phyloP scores from a whole-genome alignment of 139 green algal species.

The Micromonas pusilla region DNA sequence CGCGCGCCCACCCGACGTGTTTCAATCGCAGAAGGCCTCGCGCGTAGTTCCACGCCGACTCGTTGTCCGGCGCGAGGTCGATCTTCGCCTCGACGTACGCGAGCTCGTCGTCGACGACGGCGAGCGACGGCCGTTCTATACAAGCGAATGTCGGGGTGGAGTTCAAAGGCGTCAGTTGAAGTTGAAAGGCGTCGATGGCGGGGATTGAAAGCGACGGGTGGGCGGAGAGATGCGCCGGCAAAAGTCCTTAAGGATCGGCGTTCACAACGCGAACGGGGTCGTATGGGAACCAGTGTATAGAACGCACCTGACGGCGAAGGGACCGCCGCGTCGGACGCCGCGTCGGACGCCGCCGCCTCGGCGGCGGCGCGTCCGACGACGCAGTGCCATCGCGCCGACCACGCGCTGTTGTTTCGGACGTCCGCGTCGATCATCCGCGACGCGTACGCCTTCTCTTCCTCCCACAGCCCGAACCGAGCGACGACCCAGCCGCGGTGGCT shows the following conservation, averaged over 20 bases:
- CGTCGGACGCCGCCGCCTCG: not conserved
- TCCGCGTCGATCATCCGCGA: not conserved
- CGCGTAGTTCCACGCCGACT: conserved; percentile 7
- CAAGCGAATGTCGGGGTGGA: too few species aligned
- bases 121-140: not conserved
- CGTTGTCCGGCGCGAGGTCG: not conserved
- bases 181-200: too few species aligned
- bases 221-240: too few species aligned
- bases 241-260: too few species aligned
- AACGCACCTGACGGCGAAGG: too few species aligned
- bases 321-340: not conserved
- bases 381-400: not conserved
- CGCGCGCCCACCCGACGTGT: not conserved
- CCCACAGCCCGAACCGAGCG: not conserved
- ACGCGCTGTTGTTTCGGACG: conserved; percentile 11
- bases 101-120: not conserved
- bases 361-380: not conserved
- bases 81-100: not conserved
- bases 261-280: too few species aligned
- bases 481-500: conserved; percentile 1
- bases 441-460: not conserved
- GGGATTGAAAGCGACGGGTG: too few species aligned
- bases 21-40: not conserved
- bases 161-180: too few species aligned
- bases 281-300: too few species aligned